Conservation (phyloP, 1,284 basidiomycete species). For the Pseudozyma hubeiensis region DNA sequence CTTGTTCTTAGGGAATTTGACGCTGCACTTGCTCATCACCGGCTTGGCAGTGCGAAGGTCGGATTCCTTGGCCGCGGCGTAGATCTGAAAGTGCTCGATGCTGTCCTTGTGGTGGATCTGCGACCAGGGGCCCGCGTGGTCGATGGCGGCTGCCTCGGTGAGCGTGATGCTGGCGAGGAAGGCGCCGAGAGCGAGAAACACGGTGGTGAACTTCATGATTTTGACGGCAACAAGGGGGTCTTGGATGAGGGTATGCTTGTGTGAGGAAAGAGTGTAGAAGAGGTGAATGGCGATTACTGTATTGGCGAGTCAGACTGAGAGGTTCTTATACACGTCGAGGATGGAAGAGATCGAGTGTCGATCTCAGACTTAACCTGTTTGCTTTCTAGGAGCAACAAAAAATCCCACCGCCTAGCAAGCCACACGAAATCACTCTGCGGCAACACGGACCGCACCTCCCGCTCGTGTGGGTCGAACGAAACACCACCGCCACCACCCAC, state of each 20-base stretch:
- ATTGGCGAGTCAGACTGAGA: not conserved
- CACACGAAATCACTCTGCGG: no score
- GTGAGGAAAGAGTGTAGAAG: not conserved
- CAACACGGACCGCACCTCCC: no score
- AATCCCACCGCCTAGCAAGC: no score
- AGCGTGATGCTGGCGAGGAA: slow-evolving; percentile 7
- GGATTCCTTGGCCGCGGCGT: not conserved
- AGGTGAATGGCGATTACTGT: not conserved
- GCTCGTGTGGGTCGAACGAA: no score
- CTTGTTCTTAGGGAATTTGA: not conserved
- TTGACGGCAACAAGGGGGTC: not conserved
- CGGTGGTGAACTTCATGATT: slow-evolving; percentile 14
- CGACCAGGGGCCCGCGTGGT: slow-evolving; percentile 16
- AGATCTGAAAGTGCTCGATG: slow-evolving; percentile 16
- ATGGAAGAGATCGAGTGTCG: no score
- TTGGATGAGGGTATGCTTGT: not conserved
- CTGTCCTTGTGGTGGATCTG: slow-evolving; percentile 12
- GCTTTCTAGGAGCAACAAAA: no score
- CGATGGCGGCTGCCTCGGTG: slow-evolving; percentile 9
- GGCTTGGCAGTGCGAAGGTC: slow-evolving; percentile 14
- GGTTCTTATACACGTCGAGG: not conserved
- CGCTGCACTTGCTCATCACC: slow-evolving; percentile 8
- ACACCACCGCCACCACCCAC: no score
- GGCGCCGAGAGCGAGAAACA: slow-evolving; percentile 11
- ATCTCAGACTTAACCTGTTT: no score